Evolutionary conservation across 345 rosid species (phyloP), one percentile per base, ranked within the genome.

Genomic region (Ricinus communis): DNA sequence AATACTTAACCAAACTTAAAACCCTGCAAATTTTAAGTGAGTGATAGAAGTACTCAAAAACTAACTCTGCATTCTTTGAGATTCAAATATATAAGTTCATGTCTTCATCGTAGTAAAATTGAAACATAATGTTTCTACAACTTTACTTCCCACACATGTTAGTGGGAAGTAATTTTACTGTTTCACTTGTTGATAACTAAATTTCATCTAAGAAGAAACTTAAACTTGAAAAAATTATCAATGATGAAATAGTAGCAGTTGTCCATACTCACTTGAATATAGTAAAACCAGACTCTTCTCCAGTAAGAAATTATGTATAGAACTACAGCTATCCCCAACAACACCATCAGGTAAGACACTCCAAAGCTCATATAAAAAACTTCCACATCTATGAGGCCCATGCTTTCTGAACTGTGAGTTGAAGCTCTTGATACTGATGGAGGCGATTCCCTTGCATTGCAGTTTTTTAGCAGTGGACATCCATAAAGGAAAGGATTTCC

Each of bases 401-500:
- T 36, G 2, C 50, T 1, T 18, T 25, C 57, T 10, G 15, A 8
- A 9, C 10, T 38, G 0, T n/a, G 9, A 0, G 18, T 7, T 18
- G 41, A 21, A 50, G 6, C 14, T 51, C 8, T 18, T 0, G 4
- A 18, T 4, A 13, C 11, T 49, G 43, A 18, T 31, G 22, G 1
- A 36, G 69, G 22, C 6, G 69, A 5, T 16, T 15, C 6, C 16
- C 1, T 15, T 8, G 4, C 4, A 8, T 1, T 24, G 43, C 72
- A 76, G 1, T 1, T 54, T 0, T 36, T 72, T 41, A 0, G 16
- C 47, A 76, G 43, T 60, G 74, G 83, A 7, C 21, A 28, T 25
- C 80, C 80, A 47, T 59, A 80, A 7, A 76, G 77, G n/a, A 69
- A 28, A 53, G 56, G 65, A 55, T 80, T 80, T 10, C 80, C 75